These are phyloP conservation scores for Claviceps paspali DNA, from an alignment of 2,329 filamentous ascomycete species.

Conservation along the genomic window DNA sequence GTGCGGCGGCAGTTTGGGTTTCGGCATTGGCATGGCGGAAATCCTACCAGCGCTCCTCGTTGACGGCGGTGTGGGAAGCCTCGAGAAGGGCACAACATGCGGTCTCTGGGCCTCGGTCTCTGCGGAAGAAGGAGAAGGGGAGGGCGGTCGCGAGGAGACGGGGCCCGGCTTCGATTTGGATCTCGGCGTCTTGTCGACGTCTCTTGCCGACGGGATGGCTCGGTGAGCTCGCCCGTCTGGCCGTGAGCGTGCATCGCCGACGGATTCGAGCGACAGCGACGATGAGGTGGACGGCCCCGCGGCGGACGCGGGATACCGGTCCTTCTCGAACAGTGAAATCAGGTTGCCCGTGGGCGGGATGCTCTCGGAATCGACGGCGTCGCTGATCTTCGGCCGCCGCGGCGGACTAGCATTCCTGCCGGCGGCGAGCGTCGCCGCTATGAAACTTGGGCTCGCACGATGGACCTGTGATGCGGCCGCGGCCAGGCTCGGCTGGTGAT, in stretches of 20 bases:
- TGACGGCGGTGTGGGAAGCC: not conserved
- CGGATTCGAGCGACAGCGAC: not conserved
- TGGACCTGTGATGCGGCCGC: too few species aligned
- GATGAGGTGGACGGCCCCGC: slow-evolving; percentile 1
- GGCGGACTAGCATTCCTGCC: slow-evolving; percentile 31
- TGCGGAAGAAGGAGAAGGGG: not conserved
- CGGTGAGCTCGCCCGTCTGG: too few species aligned
- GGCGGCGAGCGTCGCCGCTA: slow-evolving; percentile 41
- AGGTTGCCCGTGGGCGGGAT: slow-evolving; percentile 49
- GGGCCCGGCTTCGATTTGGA: slow-evolving; percentile 1
- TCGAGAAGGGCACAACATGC: not conserved
- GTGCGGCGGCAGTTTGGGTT: slow-evolving; percentile 11
- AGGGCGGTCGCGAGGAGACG: not conserved
- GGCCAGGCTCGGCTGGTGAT: too few species aligned
- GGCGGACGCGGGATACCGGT: slow-evolving; percentile 16
- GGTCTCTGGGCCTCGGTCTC: not conserved
- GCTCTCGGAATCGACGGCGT: slow-evolving; percentile 32
- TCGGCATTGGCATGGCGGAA: slow-evolving; percentile 4
- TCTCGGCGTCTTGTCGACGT: not conserved
- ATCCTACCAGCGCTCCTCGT: slow-evolving; percentile 3
- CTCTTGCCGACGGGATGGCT: too few species aligned
- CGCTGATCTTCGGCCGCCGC: slow-evolving; percentile 2
- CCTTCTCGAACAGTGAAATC: slow-evolving; percentile 54
- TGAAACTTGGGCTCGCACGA: slow-evolving; percentile 41
- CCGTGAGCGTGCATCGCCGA: too few species aligned